Evolutionary conservation across 2,329 filamentous ascomycete species (phyloP), one percentile per base, ranked within the genome.

Genomic region (Diaporthe humulicola): DNA sequence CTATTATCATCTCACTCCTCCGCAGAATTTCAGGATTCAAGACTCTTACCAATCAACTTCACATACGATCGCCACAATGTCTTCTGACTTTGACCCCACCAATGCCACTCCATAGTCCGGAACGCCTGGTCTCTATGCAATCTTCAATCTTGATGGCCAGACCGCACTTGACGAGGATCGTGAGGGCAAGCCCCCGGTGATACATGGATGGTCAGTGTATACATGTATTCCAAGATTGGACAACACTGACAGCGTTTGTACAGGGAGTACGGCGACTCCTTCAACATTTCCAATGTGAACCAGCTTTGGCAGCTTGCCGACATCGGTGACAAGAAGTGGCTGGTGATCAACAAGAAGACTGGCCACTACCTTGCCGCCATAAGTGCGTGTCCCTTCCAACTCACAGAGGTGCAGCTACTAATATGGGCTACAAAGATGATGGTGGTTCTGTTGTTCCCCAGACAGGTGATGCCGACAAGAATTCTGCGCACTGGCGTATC

Each of bases 271-370:
- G 70, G 70, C 2, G 70, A 71, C 70, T 71, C 70, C 22, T 61
- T 71, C 70, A 61, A 15, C 42, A 61, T 71, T 8, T 36, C 56
- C 70, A 71, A 71, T 45, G 40, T 60, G 30, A 73, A 73, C 22
- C 70, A 73, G 50, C 50, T 73, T 19, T 73, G 71, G 60, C 60
- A 67, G 60, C n/a, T 73, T n/a, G 71, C 60, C 3, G 60, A 67
- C 38, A 73, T 73, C 19, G 71, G 71, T 22, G 71, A 73, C 38
- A 58, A 58, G 50, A 73, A 73, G 50, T 73, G 71, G 71, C 38
- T 73, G 8, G 45, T 73, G 19, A 73, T 73, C 71, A 73, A 73
- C 71, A 73, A 73, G 48, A 66, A 66, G 50, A 73, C 71, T 12
- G 71, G 71, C 19, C 71, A 73, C 50, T 73, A 73, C 15, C 36